Percentiles rank a stretch among this genome's conserved stretches.
Evolutionary conservation across 257 asterid species (phyloP).

Genomic region (Fraxinus americana): DNA sequence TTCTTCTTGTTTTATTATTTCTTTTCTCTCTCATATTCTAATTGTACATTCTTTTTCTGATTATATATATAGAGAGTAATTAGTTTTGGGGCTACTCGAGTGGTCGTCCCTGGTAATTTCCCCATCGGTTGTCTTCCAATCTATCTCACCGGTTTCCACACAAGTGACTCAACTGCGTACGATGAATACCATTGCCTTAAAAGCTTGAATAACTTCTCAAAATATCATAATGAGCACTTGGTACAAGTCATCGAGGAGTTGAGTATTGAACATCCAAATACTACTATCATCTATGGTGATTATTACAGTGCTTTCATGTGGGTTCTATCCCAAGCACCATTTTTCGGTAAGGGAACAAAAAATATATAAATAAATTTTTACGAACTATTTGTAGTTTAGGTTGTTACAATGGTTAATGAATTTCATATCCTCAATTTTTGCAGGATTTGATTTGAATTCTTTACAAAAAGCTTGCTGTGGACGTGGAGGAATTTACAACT

Average conservation of each 20-base stretch:
- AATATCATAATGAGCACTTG: constrained; percentile 26
- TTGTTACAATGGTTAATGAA: not conserved
- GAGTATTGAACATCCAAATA: constrained; percentile 18
- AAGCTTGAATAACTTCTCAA: constrained; percentile 18
- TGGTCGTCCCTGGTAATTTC: too few relatives aligned
- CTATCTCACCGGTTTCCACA: constrained; percentile 5
- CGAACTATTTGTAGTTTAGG: not conserved
- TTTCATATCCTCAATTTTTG: not conserved
- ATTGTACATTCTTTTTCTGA: not conserved
- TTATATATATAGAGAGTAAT: too few relatives aligned
- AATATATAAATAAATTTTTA: too few relatives aligned
- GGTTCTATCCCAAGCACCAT: not conserved
- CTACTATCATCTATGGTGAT: constrained; percentile 22
- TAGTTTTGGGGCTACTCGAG: too few relatives aligned
- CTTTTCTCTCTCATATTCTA: too few relatives aligned
- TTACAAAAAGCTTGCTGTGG: too few relatives aligned
- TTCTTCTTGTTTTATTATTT: not conserved
- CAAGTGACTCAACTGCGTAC: not conserved
- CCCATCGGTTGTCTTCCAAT: constrained; percentile 33
- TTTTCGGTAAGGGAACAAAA: not conserved
- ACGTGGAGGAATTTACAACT: too few relatives aligned
- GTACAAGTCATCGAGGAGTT: constrained; percentile 17
- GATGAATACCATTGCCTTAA: constrained; percentile 19
- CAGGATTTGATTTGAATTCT: constrained; percentile 19
- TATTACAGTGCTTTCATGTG: constrained; percentile 28